Base-by-base conservation (phyloP, 2,329 filamentous ascomycete genomes). In the Neofusicoccum sp. region DNA sequence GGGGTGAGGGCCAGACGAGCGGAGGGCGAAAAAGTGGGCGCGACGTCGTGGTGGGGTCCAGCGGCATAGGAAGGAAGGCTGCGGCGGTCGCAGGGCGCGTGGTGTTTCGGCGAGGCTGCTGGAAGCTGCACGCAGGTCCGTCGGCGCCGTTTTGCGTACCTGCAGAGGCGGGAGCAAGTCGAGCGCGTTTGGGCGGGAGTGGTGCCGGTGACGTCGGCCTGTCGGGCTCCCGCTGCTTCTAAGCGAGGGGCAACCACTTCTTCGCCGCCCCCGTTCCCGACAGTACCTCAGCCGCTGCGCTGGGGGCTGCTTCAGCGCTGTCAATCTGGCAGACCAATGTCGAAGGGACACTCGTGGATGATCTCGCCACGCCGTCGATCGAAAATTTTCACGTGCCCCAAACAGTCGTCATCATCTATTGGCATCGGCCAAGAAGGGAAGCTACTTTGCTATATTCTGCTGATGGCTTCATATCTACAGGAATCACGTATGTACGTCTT, bases 1-100 rank as follows among this genome's bases (percentile, higher is more conserved):
- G 49, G 49, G 57, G 63, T 62, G 53, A 65, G 28, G 38, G 24
- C 26, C 51, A 56, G 64, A 65, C 69, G 63, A 68, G 66, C 67
- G 72, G 72, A 58, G 69, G 70, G 66, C 58, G 41, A 57, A 61
- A 48, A 36, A 56, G 59, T 57, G 33, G 49, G 59, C 40, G 51
- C 51, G 51, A 56, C 51, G 51, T 43, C 28, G 38, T 31, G 14
- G 51, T 43, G 43, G 51, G 20, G 36, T 56, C 51, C 38, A 56
- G 51, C 51, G 43, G 51, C 51, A 56, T 56, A 56, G 51, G 51
- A 56, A 56, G 51, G 28, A 38, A 16, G 51, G 28, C 49, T 16
- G 49, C 28, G 34, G 24, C 49, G 36, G 38, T 31, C 28, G 38
- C 38, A 33, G 51, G 26, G 34, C 9, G 38, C n/a, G 51, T 43